Conservation (phyloP, 306 rosid species). For the Macrotyloma uniflorum region DNA sequence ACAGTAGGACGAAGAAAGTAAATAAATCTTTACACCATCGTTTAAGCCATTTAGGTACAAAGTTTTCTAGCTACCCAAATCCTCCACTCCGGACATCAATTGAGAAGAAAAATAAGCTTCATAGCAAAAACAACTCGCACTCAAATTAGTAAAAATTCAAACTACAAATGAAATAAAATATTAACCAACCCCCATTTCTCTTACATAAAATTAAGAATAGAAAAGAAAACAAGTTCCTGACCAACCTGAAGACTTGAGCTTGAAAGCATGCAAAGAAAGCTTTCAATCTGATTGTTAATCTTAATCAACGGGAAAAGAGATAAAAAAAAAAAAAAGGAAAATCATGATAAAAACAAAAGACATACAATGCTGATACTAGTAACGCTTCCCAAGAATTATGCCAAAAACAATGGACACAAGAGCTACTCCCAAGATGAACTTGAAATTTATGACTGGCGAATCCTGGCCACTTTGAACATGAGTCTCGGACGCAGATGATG, state of each 20-base stretch:
- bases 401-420: conserved; percentile 76
- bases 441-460: conserved; percentile 57
- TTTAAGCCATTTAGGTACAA: neutral
- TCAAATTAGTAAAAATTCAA: conserved; percentile 40
- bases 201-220: conserved; percentile 61
- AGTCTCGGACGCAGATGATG: conserved; percentile 56
- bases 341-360: conserved; percentile 31
- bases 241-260: conserved; percentile 50
- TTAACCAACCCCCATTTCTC: conserved; percentile 48
- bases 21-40: neutral
- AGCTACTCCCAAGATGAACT: conserved; percentile 75
- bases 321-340: conserved; percentile 20
- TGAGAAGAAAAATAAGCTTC: conserved; percentile 26
- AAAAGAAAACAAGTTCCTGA: conserved; percentile 63
- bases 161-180: conserved; percentile 35
- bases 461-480: conserved; percentile 46
- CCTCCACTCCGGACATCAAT: neutral
- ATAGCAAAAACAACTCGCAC: conserved; percentile 29
- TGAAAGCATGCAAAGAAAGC: conserved; percentile 55
- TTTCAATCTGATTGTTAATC: conserved; percentile 43
- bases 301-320: conserved; percentile 30
- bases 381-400: conserved; percentile 82
- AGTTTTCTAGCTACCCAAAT: conserved; percentile 20
- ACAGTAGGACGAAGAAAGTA: neutral
- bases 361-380: conserved; percentile 46